Evolutionary conservation across 306 rosid genomes (phyloP), one percentile per base, ranked within the genome.

Genomic region (Pyrus pyrifolia): DNA sequence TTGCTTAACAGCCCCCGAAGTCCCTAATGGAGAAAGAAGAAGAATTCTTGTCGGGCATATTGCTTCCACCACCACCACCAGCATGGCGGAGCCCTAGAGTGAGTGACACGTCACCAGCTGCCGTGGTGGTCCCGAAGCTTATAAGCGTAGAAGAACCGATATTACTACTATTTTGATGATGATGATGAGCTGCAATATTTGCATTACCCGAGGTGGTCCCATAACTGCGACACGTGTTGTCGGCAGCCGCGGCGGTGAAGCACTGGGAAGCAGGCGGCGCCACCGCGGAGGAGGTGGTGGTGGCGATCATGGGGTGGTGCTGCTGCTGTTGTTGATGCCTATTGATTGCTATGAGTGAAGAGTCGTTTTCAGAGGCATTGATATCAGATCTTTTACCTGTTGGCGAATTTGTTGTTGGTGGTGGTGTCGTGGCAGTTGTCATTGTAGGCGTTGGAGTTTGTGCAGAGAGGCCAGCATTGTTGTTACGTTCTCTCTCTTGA

Each of bases 11-110:
- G 77, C 81, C 89, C 72, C 95, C 93, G 62, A 89, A 92, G 79
- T 94, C 96, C 82, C 91, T 92, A 77, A 89, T 83, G 5, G 96
- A 83, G 91, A 96, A 96, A 80, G 96, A 76, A 73, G 96, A 75
- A 73, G 87, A 35, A 57, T 81, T 62, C 45, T 86, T 86, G 52
- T 91, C 96, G 14, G 96, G 90, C 84, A 86, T 78, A 82, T 93
- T 88, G 55, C 46, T 74, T 21, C 70, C 69, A 11, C 69, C 77
- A 18, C 69, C 77, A 19, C 69, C 77, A 18, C 98, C 98, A 65
- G 96, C 93, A 58, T 92, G 98, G 84, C 96, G 98, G 64, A 95
- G 86, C 89, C 98, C 98, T 73, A 95, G 74, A 53, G 98, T 95
- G 80, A 95, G 98, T 57, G 99, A 96, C 87, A 96, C 99, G 72